Conservation (phyloP, 768 basidiomycete species). For the Pleurotus tuber-regium region DNA sequence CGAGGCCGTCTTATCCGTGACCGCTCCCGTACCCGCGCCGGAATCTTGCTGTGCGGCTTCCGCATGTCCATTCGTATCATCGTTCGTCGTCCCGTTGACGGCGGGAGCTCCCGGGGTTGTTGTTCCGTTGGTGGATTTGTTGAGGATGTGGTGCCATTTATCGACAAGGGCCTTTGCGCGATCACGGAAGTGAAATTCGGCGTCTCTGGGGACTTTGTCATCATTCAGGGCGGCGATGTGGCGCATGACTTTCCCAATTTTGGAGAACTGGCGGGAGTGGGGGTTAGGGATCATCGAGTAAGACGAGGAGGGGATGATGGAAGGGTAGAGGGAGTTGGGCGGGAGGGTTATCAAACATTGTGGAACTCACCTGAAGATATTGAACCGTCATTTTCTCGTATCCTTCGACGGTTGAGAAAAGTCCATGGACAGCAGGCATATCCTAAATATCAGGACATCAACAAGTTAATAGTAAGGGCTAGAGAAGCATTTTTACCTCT, state of each 20-base stretch:
- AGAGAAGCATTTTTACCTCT: slow-evolving; percentile 52
- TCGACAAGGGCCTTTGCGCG: slow-evolving; percentile 69
- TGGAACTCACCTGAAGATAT: slow-evolving; percentile 49
- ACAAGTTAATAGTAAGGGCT: neutral
- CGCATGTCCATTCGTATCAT: neutral
- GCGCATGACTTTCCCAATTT: slow-evolving; percentile 87
- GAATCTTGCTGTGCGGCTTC: slow-evolving; percentile 16
- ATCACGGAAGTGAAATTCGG: slow-evolving; percentile 61
- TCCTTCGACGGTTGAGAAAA: slow-evolving; percentile 75
- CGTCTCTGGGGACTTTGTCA: slow-evolving; percentile 63
- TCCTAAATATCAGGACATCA: slow-evolving; percentile 47
- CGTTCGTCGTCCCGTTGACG: neutral
- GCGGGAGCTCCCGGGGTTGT: neutral
- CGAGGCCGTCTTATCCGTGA: slow-evolving; percentile 26
- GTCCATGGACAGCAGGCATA: slow-evolving; percentile 67
- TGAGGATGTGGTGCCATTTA: slow-evolving; percentile 61
- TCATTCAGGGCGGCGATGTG: slow-evolving; percentile 63
- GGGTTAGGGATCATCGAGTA: neutral
- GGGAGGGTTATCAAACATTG: neutral
- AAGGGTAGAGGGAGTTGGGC: neutral
- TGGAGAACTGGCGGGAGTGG: slow-evolving; percentile 56
- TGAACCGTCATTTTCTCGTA: slow-evolving; percentile 77
- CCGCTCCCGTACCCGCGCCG: slow-evolving; percentile 18
- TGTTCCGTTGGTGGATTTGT: slow-evolving; percentile 28
- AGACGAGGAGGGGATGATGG: no score